These are phyloP conservation scores for Aspergillus fumigatiaffinis DNA, from an alignment of 2,329 filamentous ascomycete species.

Conservation along the genomic window DNA sequence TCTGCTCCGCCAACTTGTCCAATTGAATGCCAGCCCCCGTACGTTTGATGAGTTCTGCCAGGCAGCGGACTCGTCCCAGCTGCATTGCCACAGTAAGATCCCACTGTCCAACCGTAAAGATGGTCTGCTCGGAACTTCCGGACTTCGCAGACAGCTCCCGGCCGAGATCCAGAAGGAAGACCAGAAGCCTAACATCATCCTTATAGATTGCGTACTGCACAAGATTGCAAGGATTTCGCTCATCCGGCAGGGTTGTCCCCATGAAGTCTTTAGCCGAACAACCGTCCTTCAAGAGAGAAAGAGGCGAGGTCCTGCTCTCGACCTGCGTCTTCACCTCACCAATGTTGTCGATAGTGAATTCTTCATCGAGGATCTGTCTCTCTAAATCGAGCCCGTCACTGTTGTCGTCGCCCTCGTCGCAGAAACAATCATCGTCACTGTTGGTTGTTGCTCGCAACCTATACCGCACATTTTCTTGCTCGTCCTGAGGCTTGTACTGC, in stretches of 20 bases:
- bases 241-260: slow-evolving; percentile 2
- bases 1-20: slow-evolving; percentile 61
- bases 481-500: slow-evolving; percentile 61
- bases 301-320: slow-evolving; percentile 59
- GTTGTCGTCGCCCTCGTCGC: slow-evolving; percentile 25
- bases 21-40: slow-evolving; percentile 68
- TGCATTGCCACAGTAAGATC: slow-evolving; percentile 42
- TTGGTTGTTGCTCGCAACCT: slow-evolving; percentile 30
- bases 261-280: slow-evolving; percentile 29
- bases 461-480: slow-evolving; percentile 41
- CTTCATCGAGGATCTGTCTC: slow-evolving; percentile 58
- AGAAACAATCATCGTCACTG: slow-evolving; percentile 34
- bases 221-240: slow-evolving; percentile 11
- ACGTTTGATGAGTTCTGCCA: slow-evolving; percentile 59
- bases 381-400: slow-evolving; percentile 26
- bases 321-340: slow-evolving; percentile 66
- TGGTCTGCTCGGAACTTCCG: background rate
- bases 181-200: slow-evolving; percentile 54
- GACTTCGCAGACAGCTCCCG: slow-evolving; percentile 13
- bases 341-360: slow-evolving; percentile 73
- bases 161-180: slow-evolving; percentile 55
- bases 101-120: slow-evolving; percentile 13
- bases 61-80: slow-evolving; percentile 31
- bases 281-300: slow-evolving; percentile 46
- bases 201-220: slow-evolving; percentile 47